Percentiles rank a stretch among this genome's conserved stretches.
Evolutionary conservation across 129 eudicot genomes (phyloP).

Genomic region (Cynara cardunculus): DNA sequence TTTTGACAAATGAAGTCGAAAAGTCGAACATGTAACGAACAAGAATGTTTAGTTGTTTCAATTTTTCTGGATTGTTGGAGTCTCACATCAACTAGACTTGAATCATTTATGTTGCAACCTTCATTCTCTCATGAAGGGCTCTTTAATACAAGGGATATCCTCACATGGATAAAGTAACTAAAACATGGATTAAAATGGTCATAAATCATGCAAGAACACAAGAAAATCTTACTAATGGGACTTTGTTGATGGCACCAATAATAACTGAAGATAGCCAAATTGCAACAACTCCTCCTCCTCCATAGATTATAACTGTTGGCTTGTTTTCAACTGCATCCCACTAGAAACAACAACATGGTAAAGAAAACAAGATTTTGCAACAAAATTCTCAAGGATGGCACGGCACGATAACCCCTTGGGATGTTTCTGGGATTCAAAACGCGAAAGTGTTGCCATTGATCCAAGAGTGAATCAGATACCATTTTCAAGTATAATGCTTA

Average conservation of each 20-base stretch:
- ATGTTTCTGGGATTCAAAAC: not conserved
- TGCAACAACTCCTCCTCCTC: constrained; percentile 79
- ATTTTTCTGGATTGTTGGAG: too few species aligned
- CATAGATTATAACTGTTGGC: constrained; percentile 76
- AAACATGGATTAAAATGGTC: not conserved
- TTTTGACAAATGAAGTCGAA: not conserved
- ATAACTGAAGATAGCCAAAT: constrained; percentile 80
- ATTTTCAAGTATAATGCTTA: not conserved
- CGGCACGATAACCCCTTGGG: not conserved
- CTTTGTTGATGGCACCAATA: constrained; percentile 88
- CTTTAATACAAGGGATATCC: too few species aligned
- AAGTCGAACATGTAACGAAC: not conserved
- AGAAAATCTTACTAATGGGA: constrained; percentile 66
- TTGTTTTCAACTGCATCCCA: constrained; percentile 99
- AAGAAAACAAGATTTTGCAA: not conserved
- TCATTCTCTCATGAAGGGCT: too few species aligned
- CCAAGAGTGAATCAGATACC: not conserved
- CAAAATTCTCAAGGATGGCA: not conserved
- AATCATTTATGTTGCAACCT: too few species aligned
- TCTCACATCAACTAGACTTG: too few species aligned
- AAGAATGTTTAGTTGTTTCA: too few species aligned
- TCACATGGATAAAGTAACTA: too few species aligned
- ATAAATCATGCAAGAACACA: not conserved
- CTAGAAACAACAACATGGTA: constrained; percentile 26
- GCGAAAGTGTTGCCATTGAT: not conserved